A percentile compares a stretch with the other conserved stretches of the same genome.
phyloP scores from a whole-genome alignment of 2,329 filamentous ascomycete species.

The Amylocarpus encephaloides region DNA sequence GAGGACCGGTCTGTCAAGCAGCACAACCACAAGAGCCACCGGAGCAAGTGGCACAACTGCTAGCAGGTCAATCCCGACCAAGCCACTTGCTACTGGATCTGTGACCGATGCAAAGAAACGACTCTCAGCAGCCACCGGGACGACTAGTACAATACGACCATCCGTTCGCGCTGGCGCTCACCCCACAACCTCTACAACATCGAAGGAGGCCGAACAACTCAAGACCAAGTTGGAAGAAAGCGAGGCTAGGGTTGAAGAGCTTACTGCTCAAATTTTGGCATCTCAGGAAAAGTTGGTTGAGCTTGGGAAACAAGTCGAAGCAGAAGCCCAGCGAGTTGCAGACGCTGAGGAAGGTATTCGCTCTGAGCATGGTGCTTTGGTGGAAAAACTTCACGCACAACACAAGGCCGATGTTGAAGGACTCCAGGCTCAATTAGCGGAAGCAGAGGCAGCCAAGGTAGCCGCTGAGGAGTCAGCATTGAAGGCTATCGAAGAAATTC shows the following conservation, averaged over 20 bases:
- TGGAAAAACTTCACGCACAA: slow-evolving; percentile 35
- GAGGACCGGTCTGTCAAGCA: slow-evolving; percentile 36
- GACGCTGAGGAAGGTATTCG: slow-evolving; percentile 37
- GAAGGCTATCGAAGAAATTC: slow-evolving; percentile 29
- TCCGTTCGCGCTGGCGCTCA: slow-evolving; percentile 34
- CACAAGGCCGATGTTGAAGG: slow-evolving; percentile 24
- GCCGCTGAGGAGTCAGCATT: slow-evolving; percentile 25
- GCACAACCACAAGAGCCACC: slow-evolving; percentile 28
- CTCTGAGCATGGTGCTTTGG: slow-evolving; percentile 40
- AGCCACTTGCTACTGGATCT: slow-evolving; percentile 32
- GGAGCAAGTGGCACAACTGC: slow-evolving; percentile 32
- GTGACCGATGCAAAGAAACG: slow-evolving; percentile 50
- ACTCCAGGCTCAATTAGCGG: slow-evolving; percentile 24
- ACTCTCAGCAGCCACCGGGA: slow-evolving; percentile 43
- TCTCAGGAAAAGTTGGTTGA: slow-evolving; percentile 51
- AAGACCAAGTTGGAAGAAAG: slow-evolving; percentile 53
- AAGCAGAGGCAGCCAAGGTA: slow-evolving; percentile 21
- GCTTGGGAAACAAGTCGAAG: slow-evolving; percentile 45
- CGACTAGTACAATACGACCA: slow-evolving; percentile 35
- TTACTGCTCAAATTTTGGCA: slow-evolving; percentile 50
- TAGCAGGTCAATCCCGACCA: slow-evolving; percentile 31
- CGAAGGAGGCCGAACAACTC: slow-evolving; percentile 54
- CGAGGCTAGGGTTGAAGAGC: slow-evolving; percentile 49
- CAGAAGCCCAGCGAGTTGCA: slow-evolving; percentile 34
- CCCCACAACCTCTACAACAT: slow-evolving; percentile 18